These are phyloP conservation scores for Ochromonas danica DNA, from an alignment of 108 stramenopile genomes.

Conservation along the genomic window DNA sequence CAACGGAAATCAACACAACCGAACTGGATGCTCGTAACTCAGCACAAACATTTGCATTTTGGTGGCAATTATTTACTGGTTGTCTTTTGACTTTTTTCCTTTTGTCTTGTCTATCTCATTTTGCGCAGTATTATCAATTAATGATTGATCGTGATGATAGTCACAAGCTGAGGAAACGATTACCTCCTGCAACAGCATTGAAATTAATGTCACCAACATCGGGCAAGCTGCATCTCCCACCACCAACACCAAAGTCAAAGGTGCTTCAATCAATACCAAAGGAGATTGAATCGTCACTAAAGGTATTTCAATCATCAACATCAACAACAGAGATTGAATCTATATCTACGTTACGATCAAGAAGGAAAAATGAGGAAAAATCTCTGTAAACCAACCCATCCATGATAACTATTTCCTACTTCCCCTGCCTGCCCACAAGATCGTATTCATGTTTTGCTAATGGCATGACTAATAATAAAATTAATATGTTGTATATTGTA, in stretches of 20 bases:
- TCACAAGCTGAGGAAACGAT: neutral
- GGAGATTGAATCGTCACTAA: too few species aligned
- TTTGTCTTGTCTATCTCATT: slow-evolving; percentile 23
- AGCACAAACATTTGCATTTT: neutral
- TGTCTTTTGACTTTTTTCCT: neutral
- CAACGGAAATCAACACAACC: neutral
- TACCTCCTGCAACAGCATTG: neutral
- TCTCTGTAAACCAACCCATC: too few species aligned
- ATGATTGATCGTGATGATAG: slow-evolving; percentile 1
- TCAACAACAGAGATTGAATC: neutral
- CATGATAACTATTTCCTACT: too few species aligned
- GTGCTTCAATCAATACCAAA: too few species aligned
- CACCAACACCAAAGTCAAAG: neutral
- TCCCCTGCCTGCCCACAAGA: too few species aligned
- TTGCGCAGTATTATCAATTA: slow-evolving; percentile 32
- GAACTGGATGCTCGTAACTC: neutral
- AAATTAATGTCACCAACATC: neutral
- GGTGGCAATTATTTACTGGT: slow-evolving; percentile 4
- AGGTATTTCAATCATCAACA: too few species aligned
- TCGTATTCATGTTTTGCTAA: too few species aligned
- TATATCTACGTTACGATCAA: neutral
- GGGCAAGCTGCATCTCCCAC: neutral
- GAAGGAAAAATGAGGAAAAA: too few species aligned
- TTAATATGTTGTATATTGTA: too few species aligned
- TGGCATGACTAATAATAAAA: too few species aligned